phyloP scores from a whole-genome alignment of 768 basidiomycete species.

The Lentinula sp. region DNA sequence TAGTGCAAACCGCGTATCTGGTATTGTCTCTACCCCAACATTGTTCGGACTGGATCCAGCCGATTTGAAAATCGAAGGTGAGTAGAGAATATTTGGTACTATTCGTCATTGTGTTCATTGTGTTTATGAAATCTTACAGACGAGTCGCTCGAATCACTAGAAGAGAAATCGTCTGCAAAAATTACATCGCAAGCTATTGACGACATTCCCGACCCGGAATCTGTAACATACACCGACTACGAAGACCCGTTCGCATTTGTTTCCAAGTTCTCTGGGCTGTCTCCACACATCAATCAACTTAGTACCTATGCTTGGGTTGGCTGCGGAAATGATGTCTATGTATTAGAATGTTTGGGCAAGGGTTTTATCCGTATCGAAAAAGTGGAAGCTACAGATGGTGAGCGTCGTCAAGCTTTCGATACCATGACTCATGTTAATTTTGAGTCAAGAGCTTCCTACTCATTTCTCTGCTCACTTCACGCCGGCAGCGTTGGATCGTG shows the following conservation, averaged over 20 bases:
- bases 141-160: slow-evolving; percentile 42
- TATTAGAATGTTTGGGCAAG: slow-evolving; percentile 69
- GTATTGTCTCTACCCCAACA: slow-evolving; percentile 74
- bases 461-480: slow-evolving; percentile 49
- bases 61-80: slow-evolving; percentile 58
- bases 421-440: background rate
- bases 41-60: slow-evolving; percentile 81
- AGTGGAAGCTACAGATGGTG: slow-evolving; percentile 28
- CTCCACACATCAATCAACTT: slow-evolving; percentile 44
- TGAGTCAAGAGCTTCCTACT: slow-evolving; percentile 19
- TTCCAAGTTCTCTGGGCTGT: slow-evolving; percentile 37
- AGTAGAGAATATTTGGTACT: slow-evolving; percentile 5
- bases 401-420: background rate
- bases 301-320: slow-evolving; percentile 75
- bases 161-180: slow-evolving; percentile 29
- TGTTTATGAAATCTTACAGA: slow-evolving; percentile 27
- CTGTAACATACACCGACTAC: slow-evolving; percentile 70
- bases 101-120: slow-evolving; percentile 3
- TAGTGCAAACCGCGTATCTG: slow-evolving; percentile 56
- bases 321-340: slow-evolving; percentile 63
- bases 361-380: slow-evolving; percentile 64
- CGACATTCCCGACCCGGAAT: slow-evolving; percentile 47
- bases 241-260: slow-evolving; percentile 66
- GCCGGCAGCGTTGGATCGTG: slow-evolving; percentile 39
- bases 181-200: slow-evolving; percentile 18